Base-by-base conservation (phyloP, 345 rosid species). In the Syzygium aromaticum region DNA sequence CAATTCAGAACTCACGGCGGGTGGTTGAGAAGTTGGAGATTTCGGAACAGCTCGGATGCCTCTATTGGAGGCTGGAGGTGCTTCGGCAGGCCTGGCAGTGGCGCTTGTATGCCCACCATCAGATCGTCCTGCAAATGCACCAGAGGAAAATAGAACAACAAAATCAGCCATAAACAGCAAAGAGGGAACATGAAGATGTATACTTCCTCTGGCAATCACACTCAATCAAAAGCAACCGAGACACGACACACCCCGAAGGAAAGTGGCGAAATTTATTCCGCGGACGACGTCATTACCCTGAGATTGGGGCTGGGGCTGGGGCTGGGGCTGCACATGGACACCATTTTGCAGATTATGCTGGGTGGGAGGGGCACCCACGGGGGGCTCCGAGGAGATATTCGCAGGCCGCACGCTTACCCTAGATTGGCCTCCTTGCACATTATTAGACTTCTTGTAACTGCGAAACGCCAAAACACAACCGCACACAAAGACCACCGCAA, bases 21-120 rank as follows among this genome's bases (percentile, higher is more conserved):
- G 80, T 87, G 97, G 84, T 88, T 92, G 99, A 92, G 98, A 93
- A 91, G 97, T 89, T 77, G 97, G 96, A 92, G 94, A 96, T 92
- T 98, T 96, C 2, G 98, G 97, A 91, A 94, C 90, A 92, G 91
- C 89, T 89, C 90, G 93, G 86, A 73, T 61, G 89, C 88, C 91
- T 89, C 92, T 91, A 88, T 91, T 93, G 80, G 91, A 27, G 84
- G 90, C 53, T 23, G 92, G 21, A 19, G 89, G 61, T 30, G 82
- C 56, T 88, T 94, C 98, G 85, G 86, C 87, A 84, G 92, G 91
- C 92, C 90, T 94, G 84, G 91, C 57, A 53, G 86, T 59, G 86
- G 90, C 86, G 51, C 91, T 87, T 82, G 89, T 86, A 89, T 77
- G 90, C 16, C 93, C 93, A 27, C 88, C 93, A 90, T 92, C 93